Evolutionary conservation across 1,284 basidiomycete genomes (phyloP), one percentile per base, ranked within the genome.

Genomic region (Fomitopsis betulina): DNA sequence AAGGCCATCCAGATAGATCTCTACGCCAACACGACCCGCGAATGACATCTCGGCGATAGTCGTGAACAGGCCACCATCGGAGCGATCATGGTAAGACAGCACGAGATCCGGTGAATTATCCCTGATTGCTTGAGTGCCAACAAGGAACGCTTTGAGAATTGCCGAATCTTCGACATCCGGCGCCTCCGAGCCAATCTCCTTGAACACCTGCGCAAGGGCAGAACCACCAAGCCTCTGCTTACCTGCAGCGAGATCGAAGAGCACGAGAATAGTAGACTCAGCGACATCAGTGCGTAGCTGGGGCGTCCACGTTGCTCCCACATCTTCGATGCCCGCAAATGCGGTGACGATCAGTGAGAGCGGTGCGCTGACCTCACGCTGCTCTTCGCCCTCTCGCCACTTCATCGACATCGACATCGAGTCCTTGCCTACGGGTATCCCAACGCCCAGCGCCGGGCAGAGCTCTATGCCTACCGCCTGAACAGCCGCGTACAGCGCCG

Each of bases 371-470:
- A 99, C 93, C 67, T 95, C 88, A 60, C 86, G 87, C 67, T 85
- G 77, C 63, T 87, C 83, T 25, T 76, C 80, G 8, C 79, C 79
- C 30, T 89, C 73, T 50, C 64, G 57, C 96, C 96, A 99, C 66
- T 88, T 91, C 96, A 98, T 99, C 60, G 92, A 91, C 96, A 99
- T 99, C 35, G 93, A 96, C 97, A 99, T 98, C 3, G 95, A 98
- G 74, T 99, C 96, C 76, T 99, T 99, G 33, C 97, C 96, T 37
- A 99, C 96, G 0, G 96, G 97, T 54, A 99, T 94, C 25, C 94
- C 91, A 23, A 99, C 79, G 12, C 96, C 96, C 13, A 99, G 83
- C 23, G 85, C 86, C n/a, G 96, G 96, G 73, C 97, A 99, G 12
- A 99, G 79, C 61, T 97, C 94, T 78, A 96, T 82, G 10, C 97